A percentile compares a stretch with the other conserved stretches of the same genome.
phyloP scores from a whole-genome alignment of 345 rosid species.

The Corchorus olitorius region DNA sequence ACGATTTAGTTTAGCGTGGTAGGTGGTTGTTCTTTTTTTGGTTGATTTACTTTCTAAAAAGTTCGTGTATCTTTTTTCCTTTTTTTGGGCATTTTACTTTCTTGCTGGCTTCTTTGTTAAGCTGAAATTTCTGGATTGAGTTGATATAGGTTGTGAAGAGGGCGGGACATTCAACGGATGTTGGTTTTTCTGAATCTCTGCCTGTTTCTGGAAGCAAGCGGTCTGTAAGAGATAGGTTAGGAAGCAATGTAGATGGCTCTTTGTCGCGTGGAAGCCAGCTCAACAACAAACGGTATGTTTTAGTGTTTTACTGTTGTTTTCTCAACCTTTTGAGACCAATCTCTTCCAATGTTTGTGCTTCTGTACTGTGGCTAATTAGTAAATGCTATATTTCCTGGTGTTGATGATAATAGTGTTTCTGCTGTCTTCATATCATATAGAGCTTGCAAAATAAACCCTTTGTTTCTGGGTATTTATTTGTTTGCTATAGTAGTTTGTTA shows the following conservation, averaged over 20 bases:
- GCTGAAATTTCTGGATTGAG: slow-evolving; percentile 5
- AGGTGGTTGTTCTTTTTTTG: not conserved
- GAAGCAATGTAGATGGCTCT: slow-evolving; percentile 50
- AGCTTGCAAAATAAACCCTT: not conserved
- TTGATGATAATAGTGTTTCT: not conserved
- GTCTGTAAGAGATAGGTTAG: slow-evolving; percentile 83
- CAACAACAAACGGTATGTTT: slow-evolving; percentile 61
- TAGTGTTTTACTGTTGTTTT: slow-evolving; percentile 14
- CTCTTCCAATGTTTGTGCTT: not conserved
- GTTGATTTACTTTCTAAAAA: not conserved
- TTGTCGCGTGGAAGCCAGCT: slow-evolving; percentile 32
- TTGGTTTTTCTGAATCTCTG: slow-evolving; percentile 34
- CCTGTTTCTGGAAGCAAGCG: slow-evolving; percentile 67
- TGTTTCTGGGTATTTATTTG: not conserved
- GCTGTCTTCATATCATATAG: not conserved
- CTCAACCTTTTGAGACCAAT: not conserved
- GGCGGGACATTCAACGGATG: slow-evolving; percentile 45
- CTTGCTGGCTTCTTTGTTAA: not conserved
- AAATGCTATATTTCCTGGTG: not conserved
- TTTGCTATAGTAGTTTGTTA: not conserved
- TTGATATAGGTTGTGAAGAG: slow-evolving; percentile 79
- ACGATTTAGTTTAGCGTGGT: not conserved
- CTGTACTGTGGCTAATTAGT: not conserved
- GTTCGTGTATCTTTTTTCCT: not conserved
- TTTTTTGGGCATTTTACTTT: not conserved